These are phyloP conservation scores for Brettanomyces anomalus DNA, from an alignment of 805 yeast genomes.

Conservation along the genomic window DNA sequence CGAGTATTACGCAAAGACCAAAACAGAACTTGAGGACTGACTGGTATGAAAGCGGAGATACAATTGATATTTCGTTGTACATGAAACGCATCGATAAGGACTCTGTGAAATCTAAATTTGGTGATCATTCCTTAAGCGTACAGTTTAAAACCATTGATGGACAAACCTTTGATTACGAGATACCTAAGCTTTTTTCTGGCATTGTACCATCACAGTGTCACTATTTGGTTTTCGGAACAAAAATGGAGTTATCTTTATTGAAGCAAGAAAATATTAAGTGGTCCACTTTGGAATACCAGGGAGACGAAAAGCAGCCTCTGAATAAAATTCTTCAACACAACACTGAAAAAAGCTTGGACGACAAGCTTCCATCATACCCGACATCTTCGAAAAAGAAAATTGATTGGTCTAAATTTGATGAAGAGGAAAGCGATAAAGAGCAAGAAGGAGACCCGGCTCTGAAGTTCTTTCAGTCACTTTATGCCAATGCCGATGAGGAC, in stretches of 20 bases:
- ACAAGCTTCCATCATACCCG: constrained; percentile 36
- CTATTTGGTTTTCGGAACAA: constrained; percentile 54
- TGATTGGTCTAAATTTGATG: constrained; percentile 63
- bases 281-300: constrained; percentile 1
- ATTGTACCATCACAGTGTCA: constrained; percentile 40
- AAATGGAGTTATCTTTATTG: constrained; percentile 41
- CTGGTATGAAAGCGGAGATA: constrained; percentile 59
- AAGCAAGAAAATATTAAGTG: constrained; percentile 5
- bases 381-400: constrained; percentile 50
- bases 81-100: constrained; percentile 55
- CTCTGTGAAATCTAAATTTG: constrained; percentile 32
- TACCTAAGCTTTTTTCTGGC: constrained; percentile 43
- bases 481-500: constrained; percentile 77
- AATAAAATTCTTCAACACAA: not conserved
- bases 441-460: constrained; percentile 45
- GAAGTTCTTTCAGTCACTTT: constrained; percentile 67
- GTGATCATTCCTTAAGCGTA: constrained; percentile 28
- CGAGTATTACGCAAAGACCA: constrained; percentile 6
- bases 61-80: constrained; percentile 61
- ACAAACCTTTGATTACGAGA: constrained; percentile 42
- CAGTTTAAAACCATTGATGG: constrained; percentile 39
- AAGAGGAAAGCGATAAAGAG: constrained; percentile 28
- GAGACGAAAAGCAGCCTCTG: not conserved
- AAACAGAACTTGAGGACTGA: constrained; percentile 40
- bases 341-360: constrained; percentile 2